Conservation (phyloP, 2,329 filamentous ascomycete genomes). For the Chaetomiaceae sp. region DNA sequence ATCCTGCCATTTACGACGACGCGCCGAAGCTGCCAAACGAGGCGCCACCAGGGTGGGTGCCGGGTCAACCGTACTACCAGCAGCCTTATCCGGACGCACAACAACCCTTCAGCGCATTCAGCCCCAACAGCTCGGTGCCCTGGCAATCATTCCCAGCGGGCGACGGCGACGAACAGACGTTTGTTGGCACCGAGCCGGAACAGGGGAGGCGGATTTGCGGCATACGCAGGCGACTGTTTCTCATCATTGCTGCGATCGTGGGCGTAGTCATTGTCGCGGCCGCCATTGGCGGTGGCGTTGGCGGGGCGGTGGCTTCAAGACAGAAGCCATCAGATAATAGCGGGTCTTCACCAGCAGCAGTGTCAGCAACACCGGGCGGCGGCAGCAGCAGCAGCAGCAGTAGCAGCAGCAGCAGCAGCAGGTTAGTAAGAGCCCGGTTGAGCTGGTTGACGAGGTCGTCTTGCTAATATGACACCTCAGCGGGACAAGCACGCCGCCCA, state of each 20-base stretch:
- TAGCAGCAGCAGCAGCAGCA: too few relatives aligned
- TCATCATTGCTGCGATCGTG: slow-evolving; percentile 16
- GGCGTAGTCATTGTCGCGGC: slow-evolving; percentile 20
- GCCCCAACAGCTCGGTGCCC: slow-evolving; percentile 14
- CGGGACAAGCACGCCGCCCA: background rate
- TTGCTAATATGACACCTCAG: too few relatives aligned
- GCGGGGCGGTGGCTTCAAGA: slow-evolving; percentile 14
- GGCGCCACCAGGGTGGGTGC: background rate
- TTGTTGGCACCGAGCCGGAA: slow-evolving; percentile 8
- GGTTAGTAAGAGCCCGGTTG: too few relatives aligned
- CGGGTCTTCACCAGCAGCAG: background rate
- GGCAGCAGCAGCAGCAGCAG: background rate
- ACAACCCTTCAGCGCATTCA: slow-evolving; percentile 4
- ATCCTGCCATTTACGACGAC: slow-evolving; percentile 18
- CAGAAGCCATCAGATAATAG: background rate
- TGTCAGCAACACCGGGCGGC: background rate
- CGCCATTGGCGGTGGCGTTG: slow-evolving; percentile 24
- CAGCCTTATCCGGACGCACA: background rate
- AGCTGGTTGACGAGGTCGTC: too few relatives aligned
- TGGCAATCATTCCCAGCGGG: slow-evolving; percentile 18
- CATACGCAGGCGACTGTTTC: slow-evolving; percentile 19
- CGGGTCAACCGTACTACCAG: slow-evolving; percentile 3
- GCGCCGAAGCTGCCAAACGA: slow-evolving; percentile 19
- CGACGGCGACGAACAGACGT: slow-evolving; percentile 3
- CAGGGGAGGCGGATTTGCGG: slow-evolving; percentile 20